Base-by-base conservation (phyloP, 495 filamentous ascomycete genomes). In the Talaromyces stipitatus region DNA sequence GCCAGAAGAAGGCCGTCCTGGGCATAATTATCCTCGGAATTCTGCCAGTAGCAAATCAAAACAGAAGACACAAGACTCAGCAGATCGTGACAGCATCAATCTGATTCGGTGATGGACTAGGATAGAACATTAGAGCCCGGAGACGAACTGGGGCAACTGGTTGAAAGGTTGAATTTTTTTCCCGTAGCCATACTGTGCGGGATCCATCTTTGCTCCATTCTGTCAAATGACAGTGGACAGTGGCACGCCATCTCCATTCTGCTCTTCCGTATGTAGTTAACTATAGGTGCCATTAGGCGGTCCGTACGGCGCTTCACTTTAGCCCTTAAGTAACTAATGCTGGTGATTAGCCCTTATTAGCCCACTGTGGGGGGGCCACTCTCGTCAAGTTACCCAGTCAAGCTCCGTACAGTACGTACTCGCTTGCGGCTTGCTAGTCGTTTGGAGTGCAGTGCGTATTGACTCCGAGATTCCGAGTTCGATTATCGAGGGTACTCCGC, bases 271-370 rank as follows among this genome's bases (percentile, higher is more conserved):
- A 33, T 36, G 12, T n/a, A n/a, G n/a, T 8, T 32, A 2, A 36
- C 11, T 36, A 41, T 5, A 2, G 16, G 18, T 36, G 14, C 14
- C 4, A 12, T 2, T 38, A 12, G 14, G 33, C 33, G 14, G 16
- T 41, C 36, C 36, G 36, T 48, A 23, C 24, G 45, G 45, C 45
- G 45, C 45, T 26, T 48, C 36, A 48, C 45, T 23, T 48, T 52
- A 52, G 50, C 28, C 50, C 48, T 28, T 29, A n/a, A n/a, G n/a
- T n/a, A n/a, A n/a, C n/a, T n/a, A 16, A 51, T 51, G 48, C 48
- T 30, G 20, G 27, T 28, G 48, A 51, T n/a, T 51, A 30, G 43
- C 18, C 43, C 45, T 47, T 47, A 22, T n/a, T 47, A 47, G 45
- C 45, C 45, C 45, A 48, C 45, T 48, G 45, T 48, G 45, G 45